Evolutionary conservation across 176 grass and related monocot genomes (phyloP), one percentile per base, ranked within the genome.

Genomic region (Zea mays): DNA sequence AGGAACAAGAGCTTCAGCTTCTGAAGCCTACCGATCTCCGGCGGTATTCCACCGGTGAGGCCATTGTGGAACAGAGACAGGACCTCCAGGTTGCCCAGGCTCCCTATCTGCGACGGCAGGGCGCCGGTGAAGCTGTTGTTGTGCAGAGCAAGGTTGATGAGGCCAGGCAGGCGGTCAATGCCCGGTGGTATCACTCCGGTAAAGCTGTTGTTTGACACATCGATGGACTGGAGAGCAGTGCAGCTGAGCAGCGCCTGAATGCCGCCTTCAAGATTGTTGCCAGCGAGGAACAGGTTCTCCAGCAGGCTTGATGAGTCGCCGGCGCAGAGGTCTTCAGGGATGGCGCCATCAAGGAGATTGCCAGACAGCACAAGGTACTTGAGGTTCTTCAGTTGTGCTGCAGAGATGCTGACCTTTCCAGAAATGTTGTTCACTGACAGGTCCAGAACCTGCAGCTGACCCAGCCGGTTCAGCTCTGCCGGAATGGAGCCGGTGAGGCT

Each of bases 61-160:
- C 74, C 68, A 34, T 98, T 98, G 83, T 98, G 95, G 82, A 82
- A 92, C 43, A 98, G 78, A n/a, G 95, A 94, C 10, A 94, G 52
- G 8, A 98, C 73, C 85, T 98, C 85, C 73, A 98, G 81, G 74
- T 90, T 85, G 74, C 85, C 88, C 55, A 98, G 48, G 47, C 87
- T 94, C 0, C 91, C 91, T 41, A 98, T 85, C 81, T 86, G 71
- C 3, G 67, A 83, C 1, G 87, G 93, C 19, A 96, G 58, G 15
- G 5, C 39, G 9, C 91, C 91, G n/a, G 62, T 73, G 49, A 98
- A 66, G 81, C 89, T 98, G 81, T 94, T 98, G 76, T 98, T 98
- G 88, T 98, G 95, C 68, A 98, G 81, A 14, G 80, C 85, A 11
- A 98, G 95, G 65, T 98, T 79, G 49, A 86, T 34, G 21, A 98